Percentiles rank a stretch among this genome's conserved stretches.
phyloP scores from a whole-genome alignment of 2,329 filamentous ascomycete species.

The Fusarium sp. region DNA sequence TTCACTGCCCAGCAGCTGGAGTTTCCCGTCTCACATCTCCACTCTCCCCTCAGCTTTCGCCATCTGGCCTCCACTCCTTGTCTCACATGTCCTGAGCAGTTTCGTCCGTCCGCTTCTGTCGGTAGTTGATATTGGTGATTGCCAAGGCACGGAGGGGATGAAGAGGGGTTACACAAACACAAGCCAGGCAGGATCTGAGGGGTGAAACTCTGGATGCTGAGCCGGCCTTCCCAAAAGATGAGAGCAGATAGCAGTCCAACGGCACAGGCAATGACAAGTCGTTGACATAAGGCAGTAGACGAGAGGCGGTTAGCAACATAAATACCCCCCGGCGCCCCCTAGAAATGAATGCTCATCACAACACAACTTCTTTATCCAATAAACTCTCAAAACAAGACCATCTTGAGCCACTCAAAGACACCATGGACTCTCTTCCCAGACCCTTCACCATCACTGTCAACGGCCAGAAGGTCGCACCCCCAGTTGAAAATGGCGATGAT shows the following conservation, averaged over 20 bases:
- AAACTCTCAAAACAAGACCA: background rate
- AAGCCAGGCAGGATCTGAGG: no score
- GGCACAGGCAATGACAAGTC: background rate
- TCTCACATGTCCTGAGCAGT: background rate
- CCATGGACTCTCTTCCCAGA: background rate
- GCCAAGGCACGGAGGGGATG: background rate
- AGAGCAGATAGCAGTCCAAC: background rate
- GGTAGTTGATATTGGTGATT: background rate
- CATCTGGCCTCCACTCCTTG: background rate
- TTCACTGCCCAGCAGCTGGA: background rate
- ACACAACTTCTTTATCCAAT: background rate
- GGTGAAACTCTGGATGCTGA: background rate
- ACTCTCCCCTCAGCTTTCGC: background rate
- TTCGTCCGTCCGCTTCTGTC: background rate
- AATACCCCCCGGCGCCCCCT: background rate
- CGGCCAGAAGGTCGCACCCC: constrained; percentile 6
- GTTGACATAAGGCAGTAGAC: background rate
- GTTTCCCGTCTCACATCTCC: background rate
- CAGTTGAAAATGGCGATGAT: background rate
- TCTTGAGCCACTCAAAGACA: background rate
- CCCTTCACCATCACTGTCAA: constrained; percentile 16
- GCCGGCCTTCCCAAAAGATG: background rate
- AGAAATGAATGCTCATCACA: background rate
- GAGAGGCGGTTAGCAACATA: background rate
- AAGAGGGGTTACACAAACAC: background rate